Percentiles rank a stretch among this genome's conserved stretches.
Conservation (phyloP, 148 eudicot species). For the Fagopyrum esculentum region DNA sequence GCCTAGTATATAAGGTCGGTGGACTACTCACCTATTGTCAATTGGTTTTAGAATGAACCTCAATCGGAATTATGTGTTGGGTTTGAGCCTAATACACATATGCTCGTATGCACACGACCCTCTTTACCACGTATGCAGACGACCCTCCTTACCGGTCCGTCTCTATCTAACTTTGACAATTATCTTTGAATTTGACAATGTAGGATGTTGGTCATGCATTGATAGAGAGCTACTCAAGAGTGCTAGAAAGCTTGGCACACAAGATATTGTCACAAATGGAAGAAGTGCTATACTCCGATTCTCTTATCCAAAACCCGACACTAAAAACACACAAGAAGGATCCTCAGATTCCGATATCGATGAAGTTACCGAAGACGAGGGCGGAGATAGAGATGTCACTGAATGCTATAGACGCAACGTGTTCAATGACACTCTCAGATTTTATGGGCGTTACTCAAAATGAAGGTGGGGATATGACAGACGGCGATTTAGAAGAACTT, state of each 20-base stretch:
- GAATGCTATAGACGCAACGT: conserved; percentile 36
- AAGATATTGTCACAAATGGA: conserved; percentile 69
- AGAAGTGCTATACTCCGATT: conserved; percentile 48
- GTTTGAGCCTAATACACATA: too few relatives aligned
- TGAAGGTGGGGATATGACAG: conserved; percentile 27
- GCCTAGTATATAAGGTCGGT: too few relatives aligned
- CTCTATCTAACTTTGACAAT: too few relatives aligned
- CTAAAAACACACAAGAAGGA: conserved; percentile 26
- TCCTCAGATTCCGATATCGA: conserved; percentile 22
- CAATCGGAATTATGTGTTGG: too few relatives aligned
- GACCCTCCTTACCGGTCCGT: too few relatives aligned
- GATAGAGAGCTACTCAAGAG: conserved; percentile 79
- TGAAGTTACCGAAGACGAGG: conserved; percentile 31
- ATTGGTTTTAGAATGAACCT: too few relatives aligned
- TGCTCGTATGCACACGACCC: too few relatives aligned
- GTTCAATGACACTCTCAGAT: conserved; percentile 65
- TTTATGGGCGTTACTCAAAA: conserved; percentile 51
- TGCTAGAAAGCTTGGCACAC: conserved; percentile 68
- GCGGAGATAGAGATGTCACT: conserved; percentile 51
- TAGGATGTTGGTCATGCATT: conserved; percentile 78
- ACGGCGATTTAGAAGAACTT: conserved; percentile 23
- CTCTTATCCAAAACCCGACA: conserved; percentile 41
- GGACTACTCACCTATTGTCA: too few relatives aligned
- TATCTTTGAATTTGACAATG: background rate
- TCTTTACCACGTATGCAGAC: too few relatives aligned